Conservation (phyloP, 306 rosid species). For the Echinosophora koreensis region DNA sequence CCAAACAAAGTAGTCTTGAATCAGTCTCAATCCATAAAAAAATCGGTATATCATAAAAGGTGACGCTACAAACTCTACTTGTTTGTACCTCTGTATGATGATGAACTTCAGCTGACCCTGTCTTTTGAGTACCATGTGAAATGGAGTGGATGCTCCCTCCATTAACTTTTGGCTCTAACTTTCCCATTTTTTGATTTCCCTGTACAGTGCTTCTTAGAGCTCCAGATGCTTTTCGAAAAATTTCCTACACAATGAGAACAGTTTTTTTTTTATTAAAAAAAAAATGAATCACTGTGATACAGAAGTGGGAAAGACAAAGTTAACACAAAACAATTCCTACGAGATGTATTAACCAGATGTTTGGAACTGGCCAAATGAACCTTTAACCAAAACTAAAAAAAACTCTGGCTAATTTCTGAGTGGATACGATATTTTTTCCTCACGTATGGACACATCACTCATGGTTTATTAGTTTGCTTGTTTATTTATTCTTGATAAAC, state of each 20-base stretch:
- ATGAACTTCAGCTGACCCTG: conserved; percentile 54
- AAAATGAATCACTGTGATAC: conserved; percentile 35
- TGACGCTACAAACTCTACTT: conserved; percentile 20
- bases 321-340: conserved; percentile 28
- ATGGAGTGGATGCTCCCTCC: conserved; percentile 52
- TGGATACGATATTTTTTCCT: background rate
- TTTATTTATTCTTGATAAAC: conserved; percentile 13
- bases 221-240: conserved; percentile 70
- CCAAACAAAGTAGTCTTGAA: background rate
- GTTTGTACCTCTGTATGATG: conserved; percentile 60
- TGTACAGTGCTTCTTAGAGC: conserved; percentile 59
- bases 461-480: background rate
- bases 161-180: conserved; percentile 56
- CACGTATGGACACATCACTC: background rate
- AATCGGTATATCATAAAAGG: conserved; percentile 6
- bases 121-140: conserved; percentile 52
- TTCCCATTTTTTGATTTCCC: conserved; percentile 57
- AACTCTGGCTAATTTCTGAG: background rate
- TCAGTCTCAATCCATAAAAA: conserved; percentile 18
- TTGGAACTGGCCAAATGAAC: conserved; percentile 4
- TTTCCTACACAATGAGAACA: conserved; percentile 50
- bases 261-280: conserved; percentile 4
- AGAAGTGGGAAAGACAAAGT: background rate
- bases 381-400: background rate
- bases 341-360: conserved; percentile 1